Base-by-base conservation (phyloP, 1,284 basidiomycete genomes). In the Malassezia psittaci region DNA sequence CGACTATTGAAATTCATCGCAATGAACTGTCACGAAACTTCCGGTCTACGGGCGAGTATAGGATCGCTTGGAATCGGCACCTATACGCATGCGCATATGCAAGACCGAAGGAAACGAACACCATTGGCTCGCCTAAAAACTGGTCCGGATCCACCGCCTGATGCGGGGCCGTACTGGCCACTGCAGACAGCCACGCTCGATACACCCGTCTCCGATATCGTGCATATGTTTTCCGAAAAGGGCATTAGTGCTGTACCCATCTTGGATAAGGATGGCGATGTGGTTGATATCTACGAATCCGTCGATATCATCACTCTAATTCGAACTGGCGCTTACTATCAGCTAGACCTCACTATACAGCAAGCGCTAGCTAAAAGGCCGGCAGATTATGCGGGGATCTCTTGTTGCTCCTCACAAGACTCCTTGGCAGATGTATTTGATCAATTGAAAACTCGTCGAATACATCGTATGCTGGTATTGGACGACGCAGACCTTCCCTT, bases 211-310 rank as follows among this genome's bases (percentile, higher is more conserved):
- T 96, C 96, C 69, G 90, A 96, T 70, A 88, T 98, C 48, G 94
- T 98, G 0, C 94, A 98, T 75, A 90, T 96, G 86, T 98, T 98
- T 75, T 94, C 89, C 1, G 88, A 93, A 75, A 82, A 85, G 35
- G 87, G 90, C 13, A 96, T 99, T 65, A 93, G 89, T 19, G 91
- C 93, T 2, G 93, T 99, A 10, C 94, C 94, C 3, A 96, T 99
- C 69, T 81, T 98, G 19, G 88, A 96, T 69, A 84, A 88, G 54
- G 82, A 90, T 3, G 94, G 93, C 9, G 83, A 91, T 54, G 94
- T 98, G 34, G 83, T 98, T 55, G 93, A 99, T 75, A 77, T 99
- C 42, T 99, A 98, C 76, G 94, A 99, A 77, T 96, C 93, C 1
- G 94, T 99, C 18, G 94, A 99, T 78, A 93, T 98, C 48, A 94